Percentiles rank a stretch among this genome's conserved stretches.
These are phyloP conservation scores for Thinopyrum elongatum DNA, from an alignment of 176 grass and related monocot genomes.

Conservation along the genomic window DNA sequence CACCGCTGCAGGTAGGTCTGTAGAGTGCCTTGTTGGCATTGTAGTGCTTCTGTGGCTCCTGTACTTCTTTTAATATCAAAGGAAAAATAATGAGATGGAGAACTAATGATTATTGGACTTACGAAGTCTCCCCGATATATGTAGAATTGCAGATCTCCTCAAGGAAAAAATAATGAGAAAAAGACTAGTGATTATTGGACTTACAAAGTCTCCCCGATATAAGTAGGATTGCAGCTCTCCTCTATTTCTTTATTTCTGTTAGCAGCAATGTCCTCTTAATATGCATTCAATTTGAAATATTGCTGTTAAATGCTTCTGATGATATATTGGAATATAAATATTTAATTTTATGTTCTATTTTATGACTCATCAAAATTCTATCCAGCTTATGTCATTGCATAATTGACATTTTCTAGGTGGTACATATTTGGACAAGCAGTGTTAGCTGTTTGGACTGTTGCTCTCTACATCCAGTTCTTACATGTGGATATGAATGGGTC, in stretches of 20 bases:
- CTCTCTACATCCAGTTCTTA: constrained; percentile 58
- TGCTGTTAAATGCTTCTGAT: neutral
- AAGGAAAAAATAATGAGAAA: neutral
- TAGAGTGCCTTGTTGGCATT: neutral
- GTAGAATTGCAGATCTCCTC: neutral
- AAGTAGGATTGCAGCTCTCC: neutral
- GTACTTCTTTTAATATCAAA: neutral
- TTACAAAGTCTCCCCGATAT: neutral
- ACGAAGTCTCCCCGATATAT: neutral
- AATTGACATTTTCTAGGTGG: constrained; percentile 54
- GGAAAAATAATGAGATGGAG: neutral
- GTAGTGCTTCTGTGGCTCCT: neutral
- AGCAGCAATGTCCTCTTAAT: neutral
- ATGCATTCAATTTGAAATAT: neutral
- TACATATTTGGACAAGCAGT: constrained; percentile 70
- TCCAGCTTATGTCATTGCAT: neutral
- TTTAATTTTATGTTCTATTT: neutral
- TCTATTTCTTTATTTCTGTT: neutral
- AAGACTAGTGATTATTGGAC: neutral
- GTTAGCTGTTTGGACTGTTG: constrained; percentile 64
- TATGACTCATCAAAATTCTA: neutral
- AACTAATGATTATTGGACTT: neutral
- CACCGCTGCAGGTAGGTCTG: no score
- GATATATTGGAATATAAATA: neutral
- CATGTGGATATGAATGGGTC: constrained; percentile 35